A percentile compares a stretch with the other conserved stretches of the same genome.
phyloP scores from a whole-genome alignment of 1,284 basidiomycete genomes.

The Cerioporus squamosus region DNA sequence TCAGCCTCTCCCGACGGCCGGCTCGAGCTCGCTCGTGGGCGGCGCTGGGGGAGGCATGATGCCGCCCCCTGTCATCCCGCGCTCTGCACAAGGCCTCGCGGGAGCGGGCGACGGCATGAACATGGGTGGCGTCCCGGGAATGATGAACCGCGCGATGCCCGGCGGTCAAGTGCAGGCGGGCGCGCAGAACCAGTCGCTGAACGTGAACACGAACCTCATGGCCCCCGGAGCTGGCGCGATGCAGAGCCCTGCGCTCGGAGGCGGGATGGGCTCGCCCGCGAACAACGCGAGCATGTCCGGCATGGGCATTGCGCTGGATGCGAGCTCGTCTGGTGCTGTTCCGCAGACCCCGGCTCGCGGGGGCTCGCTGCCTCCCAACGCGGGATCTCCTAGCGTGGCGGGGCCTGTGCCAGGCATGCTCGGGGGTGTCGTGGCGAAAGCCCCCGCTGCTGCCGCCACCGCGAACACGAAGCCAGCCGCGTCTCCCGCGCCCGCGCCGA shows the following conservation, averaged over 20 bases:
- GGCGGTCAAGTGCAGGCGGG: background rate
- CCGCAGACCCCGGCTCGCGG: conserved; percentile 21
- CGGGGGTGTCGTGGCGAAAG: conserved; percentile 1
- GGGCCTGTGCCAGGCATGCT: conserved; percentile 9
- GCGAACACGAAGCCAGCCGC: conserved; percentile 3
- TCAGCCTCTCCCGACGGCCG: background rate
- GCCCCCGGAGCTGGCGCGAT: background rate
- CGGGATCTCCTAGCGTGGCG: conserved; percentile 11
- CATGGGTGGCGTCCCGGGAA: conserved; percentile 7
- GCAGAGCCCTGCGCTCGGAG: conserved; percentile 4
- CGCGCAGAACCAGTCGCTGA: conserved; percentile 8
- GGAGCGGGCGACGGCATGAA: background rate
- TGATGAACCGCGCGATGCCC: background rate
- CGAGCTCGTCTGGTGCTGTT: background rate
- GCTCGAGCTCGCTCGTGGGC: conserved; percentile 13
- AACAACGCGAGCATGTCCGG: background rate
- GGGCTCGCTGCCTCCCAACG: conserved; percentile 28
- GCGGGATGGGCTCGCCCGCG: conserved; percentile 11
- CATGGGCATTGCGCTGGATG: conserved; percentile 14
- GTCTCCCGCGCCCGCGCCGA: conserved; percentile 6
- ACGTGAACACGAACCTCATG: conserved; percentile 20
- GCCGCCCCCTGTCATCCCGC: conserved; percentile 20
- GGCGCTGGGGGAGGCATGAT: conserved; percentile 24
- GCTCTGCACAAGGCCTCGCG: background rate
- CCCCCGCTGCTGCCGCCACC: background rate